A percentile compares a stretch with the other conserved stretches of the same genome.
Evolutionary conservation across 176 grass and related monocot genomes (phyloP).

Genomic region (Thinopyrum elongatum): DNA sequence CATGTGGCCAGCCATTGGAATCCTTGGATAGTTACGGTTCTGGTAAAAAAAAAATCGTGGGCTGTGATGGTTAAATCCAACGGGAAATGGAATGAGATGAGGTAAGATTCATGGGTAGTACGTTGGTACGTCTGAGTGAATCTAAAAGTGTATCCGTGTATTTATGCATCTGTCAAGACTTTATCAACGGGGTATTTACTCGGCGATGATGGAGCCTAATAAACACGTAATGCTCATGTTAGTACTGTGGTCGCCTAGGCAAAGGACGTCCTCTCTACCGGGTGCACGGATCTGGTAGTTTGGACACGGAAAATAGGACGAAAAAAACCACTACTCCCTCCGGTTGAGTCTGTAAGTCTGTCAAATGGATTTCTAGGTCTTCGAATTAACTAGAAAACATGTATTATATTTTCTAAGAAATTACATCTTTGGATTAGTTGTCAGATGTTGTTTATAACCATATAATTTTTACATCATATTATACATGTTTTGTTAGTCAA

Average conservation of each 20-base stretch:
- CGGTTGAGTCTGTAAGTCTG: too few species aligned
- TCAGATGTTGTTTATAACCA: too few species aligned
- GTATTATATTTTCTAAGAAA: too few species aligned
- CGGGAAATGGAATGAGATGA: neutral
- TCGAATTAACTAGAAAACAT: too few species aligned
- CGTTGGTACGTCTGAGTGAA: neutral
- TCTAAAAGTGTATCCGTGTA: constrained; percentile 14
- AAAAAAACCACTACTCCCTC: neutral
- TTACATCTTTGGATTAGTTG: too few species aligned
- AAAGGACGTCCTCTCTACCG: neutral
- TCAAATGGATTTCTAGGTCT: too few species aligned
- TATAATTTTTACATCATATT: too few species aligned
- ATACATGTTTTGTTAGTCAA: too few species aligned
- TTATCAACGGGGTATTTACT: constrained; percentile 11
- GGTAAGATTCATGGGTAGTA: neutral
- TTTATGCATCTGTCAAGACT: constrained; percentile 6
- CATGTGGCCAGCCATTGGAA: neutral
- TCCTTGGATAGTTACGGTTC: constrained; percentile 1
- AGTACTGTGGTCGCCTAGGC: neutral
- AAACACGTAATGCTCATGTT: neutral
- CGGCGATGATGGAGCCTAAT: neutral
- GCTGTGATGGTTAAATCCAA: neutral
- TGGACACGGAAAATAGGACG: neutral
- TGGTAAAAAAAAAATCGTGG: neutral
- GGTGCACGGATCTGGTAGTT: constrained; percentile 7